Percentiles rank a stretch among this genome's conserved stretches.
Conservation (phyloP, 805 yeast species). For the Sugiyamaella americana region DNA sequence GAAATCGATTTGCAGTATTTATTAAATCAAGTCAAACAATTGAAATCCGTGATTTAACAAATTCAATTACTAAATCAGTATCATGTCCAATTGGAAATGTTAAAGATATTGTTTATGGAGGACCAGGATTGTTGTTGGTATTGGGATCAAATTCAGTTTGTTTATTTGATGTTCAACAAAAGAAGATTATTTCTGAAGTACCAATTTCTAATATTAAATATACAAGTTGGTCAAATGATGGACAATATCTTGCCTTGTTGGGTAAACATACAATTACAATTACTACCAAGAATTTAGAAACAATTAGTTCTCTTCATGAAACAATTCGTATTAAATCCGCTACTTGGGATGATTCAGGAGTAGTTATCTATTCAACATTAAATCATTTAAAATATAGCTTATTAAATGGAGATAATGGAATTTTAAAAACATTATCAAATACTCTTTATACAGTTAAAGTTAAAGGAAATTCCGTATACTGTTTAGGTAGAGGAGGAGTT, state of each 20-base stretch:
- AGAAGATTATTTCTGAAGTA: constrained; percentile 64
- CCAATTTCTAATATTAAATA: constrained; percentile 77
- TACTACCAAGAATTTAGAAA: constrained; percentile 71
- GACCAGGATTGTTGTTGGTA: constrained; percentile 77
- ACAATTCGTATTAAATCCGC: constrained; percentile 95
- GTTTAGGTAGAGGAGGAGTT: constrained; percentile 79
- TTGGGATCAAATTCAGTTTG: constrained; percentile 68
- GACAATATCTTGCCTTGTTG: constrained; percentile 78
- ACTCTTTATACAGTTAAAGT: constrained; percentile 78
- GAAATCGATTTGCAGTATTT: constrained; percentile 88
- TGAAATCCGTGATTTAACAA: constrained; percentile 76
- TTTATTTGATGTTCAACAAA: constrained; percentile 88
- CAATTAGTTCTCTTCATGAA: constrained; percentile 83
- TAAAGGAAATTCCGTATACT: constrained; percentile 62
- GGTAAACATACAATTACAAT: constrained; percentile 90
- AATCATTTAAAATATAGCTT: constrained; percentile 93
- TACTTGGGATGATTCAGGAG: constrained; percentile 90
- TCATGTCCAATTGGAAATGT: constrained; percentile 45
- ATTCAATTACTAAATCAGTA: constrained; percentile 74
- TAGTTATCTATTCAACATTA: constrained; percentile 85
- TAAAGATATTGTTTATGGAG: constrained; percentile 65
- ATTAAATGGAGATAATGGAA: constrained; percentile 92
- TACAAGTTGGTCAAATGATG: constrained; percentile 82
- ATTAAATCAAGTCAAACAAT: constrained; percentile 57
- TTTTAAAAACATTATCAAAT: constrained; percentile 83